A percentile compares a stretch with the other conserved stretches of the same genome.
Conservation (phyloP, 1,139 yeast genomes). For the Kluyveromyces sp. region DNA sequence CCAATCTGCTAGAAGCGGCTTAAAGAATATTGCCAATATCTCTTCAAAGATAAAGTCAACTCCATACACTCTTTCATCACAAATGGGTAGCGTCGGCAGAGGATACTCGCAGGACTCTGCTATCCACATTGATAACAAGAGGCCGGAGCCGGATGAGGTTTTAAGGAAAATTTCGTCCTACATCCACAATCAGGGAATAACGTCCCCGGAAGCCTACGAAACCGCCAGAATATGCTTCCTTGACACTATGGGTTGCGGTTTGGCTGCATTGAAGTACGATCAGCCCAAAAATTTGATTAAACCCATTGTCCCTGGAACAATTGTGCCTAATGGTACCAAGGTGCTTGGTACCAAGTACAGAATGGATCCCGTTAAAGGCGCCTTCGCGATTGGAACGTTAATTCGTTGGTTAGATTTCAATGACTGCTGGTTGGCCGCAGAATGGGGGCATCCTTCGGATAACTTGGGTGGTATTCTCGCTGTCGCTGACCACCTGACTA, state of each 20-base stretch:
- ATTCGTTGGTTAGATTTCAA: conserved; percentile 56
- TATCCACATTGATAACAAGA: conserved; percentile 17
- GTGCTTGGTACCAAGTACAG: conserved; percentile 46
- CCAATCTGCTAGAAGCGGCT: conserved; percentile 1
- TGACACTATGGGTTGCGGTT: conserved; percentile 54
- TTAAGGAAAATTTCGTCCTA: conserved; percentile 44
- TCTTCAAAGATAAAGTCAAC: neutral
- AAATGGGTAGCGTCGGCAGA: neutral
- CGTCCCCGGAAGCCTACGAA: conserved; percentile 42
- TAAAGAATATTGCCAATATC: neutral
- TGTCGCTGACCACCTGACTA: conserved; percentile 49
- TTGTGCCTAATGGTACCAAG: conserved; percentile 47
- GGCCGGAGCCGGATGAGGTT: conserved; percentile 46
- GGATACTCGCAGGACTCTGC: neutral
- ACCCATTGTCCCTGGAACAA: conserved; percentile 50
- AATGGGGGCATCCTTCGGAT: conserved; percentile 62
- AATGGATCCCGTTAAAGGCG: conserved; percentile 51
- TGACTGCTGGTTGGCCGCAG: conserved; percentile 60
- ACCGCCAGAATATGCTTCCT: conserved; percentile 49
- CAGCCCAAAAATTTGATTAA: conserved; percentile 44
- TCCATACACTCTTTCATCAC: neutral
- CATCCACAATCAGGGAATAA: conserved; percentile 42
- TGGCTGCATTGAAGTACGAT: conserved; percentile 50
- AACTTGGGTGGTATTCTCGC: conserved; percentile 53
- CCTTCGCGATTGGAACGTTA: conserved; percentile 49